Percentiles rank a stretch among this genome's conserved stretches.
These are phyloP conservation scores for Borovskyia barvae DNA, from an alignment of 208 protist genomes.

Conservation along the genomic window DNA sequence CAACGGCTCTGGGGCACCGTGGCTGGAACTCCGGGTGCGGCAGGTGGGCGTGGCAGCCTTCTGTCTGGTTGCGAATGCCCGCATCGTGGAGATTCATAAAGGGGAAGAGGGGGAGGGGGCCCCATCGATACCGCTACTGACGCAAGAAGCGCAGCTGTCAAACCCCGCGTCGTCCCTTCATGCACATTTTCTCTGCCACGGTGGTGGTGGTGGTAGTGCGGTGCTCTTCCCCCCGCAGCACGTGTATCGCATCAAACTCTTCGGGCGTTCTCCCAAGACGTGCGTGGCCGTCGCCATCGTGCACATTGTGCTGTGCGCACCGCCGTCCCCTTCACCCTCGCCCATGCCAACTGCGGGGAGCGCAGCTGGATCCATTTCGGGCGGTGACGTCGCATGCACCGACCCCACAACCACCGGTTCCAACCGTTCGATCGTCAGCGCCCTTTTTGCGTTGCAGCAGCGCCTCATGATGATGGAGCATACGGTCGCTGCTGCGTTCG, in stretches of 20 bases:
- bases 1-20: conserved; percentile 7
- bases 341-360: background rate
- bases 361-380: background rate
- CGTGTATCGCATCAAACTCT: conserved; percentile 18
- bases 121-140: conserved; percentile 8
- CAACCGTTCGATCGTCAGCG: background rate
- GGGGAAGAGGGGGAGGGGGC: background rate
- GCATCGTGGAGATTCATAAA: conserved; percentile 23
- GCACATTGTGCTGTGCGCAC: conserved; percentile 4
- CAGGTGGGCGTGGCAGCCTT: conserved; percentile 12
- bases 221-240: conserved; percentile 7
- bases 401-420: background rate
- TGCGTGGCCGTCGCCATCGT: background rate
- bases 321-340: background rate
- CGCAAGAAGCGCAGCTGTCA: conserved; percentile 20
- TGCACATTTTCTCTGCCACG: conserved; percentile 20
- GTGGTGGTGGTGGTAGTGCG: conserved; percentile 1
- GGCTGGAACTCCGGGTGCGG: conserved; percentile 1
- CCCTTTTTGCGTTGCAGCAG: background rate
- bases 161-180: background rate
- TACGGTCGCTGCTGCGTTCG: conserved; percentile 1
- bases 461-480: conserved; percentile 11
- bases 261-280: conserved; percentile 6
- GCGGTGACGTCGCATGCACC: background rate
- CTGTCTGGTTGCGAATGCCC: conserved; percentile 22